Conservation (phyloP, 139 green algal species). For the Tetradesmus obliquus region DNA sequence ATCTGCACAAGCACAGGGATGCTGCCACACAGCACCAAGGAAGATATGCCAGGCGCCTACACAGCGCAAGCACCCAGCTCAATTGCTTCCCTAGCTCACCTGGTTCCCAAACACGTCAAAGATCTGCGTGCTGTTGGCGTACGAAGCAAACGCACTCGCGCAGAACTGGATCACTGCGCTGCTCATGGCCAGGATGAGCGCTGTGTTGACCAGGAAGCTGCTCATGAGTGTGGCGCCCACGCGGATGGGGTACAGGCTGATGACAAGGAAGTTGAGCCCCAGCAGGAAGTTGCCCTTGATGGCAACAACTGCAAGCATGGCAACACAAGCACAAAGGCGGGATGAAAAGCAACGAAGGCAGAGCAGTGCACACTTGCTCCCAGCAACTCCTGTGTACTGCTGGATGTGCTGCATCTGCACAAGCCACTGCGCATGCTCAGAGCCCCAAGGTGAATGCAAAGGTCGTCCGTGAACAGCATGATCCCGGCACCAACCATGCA, state of each 20-base stretch:
- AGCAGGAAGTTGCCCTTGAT: constrained; percentile 96
- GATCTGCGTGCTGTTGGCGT: constrained; percentile 87
- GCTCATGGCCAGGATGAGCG: constrained; percentile 89
- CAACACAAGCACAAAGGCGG: neutral
- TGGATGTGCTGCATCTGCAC: neutral
- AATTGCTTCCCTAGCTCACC: too few species aligned
- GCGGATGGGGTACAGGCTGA: constrained; percentile 90
- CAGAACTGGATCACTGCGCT: constrained; percentile 96
- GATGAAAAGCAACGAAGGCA: neutral
- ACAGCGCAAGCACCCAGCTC: neutral
- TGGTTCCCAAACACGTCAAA: constrained; percentile 89
- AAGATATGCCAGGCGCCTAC: neutral
- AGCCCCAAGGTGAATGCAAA: neutral
- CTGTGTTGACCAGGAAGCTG: constrained; percentile 96
- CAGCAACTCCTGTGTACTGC: neutral
- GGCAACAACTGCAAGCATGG: constrained; percentile 60
- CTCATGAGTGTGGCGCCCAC: constrained; percentile 92
- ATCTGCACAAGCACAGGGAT: neutral
- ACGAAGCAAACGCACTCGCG: constrained; percentile 59
- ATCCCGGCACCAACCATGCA: neutral
- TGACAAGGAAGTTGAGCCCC: constrained; percentile 91
- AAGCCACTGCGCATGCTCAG: neutral
- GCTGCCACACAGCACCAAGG: neutral
- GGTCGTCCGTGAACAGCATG: too few species aligned
- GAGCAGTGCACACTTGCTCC: neutral